phyloP scores from a whole-genome alignment of 257 asterid genomes.

The Nicotiana knightiana region DNA sequence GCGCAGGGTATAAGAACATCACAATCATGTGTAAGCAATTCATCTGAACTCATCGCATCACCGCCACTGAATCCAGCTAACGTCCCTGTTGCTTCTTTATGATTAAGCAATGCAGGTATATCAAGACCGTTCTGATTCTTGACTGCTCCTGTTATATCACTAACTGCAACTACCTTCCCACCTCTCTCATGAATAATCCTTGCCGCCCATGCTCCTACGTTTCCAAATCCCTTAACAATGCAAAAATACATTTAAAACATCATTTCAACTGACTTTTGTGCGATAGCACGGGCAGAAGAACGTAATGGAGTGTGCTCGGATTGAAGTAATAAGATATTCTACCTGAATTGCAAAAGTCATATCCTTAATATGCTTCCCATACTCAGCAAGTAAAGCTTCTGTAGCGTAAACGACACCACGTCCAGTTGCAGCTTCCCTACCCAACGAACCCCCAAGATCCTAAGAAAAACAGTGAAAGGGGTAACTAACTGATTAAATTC shows the following conservation, averaged over 20 bases:
- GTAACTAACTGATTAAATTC: no score
- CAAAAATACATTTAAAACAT: neutral
- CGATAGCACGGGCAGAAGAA: neutral
- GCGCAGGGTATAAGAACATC: constrained; percentile 94
- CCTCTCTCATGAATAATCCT: constrained; percentile 75
- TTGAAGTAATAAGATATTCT: constrained; percentile 3
- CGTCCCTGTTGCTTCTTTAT: constrained; percentile 58
- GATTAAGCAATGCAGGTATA: constrained; percentile 52
- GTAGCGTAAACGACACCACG: constrained; percentile 89
- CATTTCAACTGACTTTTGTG: neutral
- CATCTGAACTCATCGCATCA: constrained; percentile 61
- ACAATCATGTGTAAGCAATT: constrained; percentile 62
- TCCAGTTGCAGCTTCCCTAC: constrained; percentile 95
- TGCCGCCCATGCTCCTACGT: constrained; percentile 94
- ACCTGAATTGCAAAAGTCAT: constrained; percentile 84
- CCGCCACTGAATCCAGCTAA: constrained; percentile 56
- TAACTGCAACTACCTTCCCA: constrained; percentile 81
- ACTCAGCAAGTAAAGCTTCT: constrained; percentile 78
- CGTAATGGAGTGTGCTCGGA: neutral
- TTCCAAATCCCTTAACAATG: constrained; percentile 70
- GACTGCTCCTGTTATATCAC: constrained; percentile 86
- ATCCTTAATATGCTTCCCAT: constrained; percentile 69
- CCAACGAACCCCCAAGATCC: constrained; percentile 95
- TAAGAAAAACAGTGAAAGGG: constrained; percentile 11
- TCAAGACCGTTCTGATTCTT: constrained; percentile 66